phyloP scores from a whole-genome alignment of 2,329 filamentous ascomycete species.

The Ophiostoma sp. region DNA sequence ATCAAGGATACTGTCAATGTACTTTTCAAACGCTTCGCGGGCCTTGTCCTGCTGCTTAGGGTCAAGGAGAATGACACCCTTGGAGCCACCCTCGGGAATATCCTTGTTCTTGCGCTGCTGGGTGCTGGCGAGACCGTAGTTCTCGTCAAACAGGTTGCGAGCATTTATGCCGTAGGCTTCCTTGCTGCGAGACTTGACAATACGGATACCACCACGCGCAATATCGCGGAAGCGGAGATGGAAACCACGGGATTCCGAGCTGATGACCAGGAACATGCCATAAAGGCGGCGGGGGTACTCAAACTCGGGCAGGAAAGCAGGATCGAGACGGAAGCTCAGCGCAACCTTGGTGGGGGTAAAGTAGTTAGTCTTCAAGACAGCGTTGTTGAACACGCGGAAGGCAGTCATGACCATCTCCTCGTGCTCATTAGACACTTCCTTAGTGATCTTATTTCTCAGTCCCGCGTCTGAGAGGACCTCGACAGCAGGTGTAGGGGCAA shows the following conservation, averaged over 20 bases:
- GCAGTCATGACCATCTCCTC: slow-evolving; percentile 97
- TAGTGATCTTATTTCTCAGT: slow-evolving; percentile 71
- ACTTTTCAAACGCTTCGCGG: slow-evolving; percentile 93
- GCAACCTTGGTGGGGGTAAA: slow-evolving; percentile 96
- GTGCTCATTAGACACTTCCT: slow-evolving; percentile 84
- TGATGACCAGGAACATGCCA: slow-evolving; percentile 98
- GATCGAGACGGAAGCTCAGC: slow-evolving; percentile 89
- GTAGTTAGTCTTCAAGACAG: slow-evolving; percentile 96
- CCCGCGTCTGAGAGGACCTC: slow-evolving; percentile 70
- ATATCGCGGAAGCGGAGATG: slow-evolving; percentile 97
- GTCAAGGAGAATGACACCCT: slow-evolving; percentile 94
- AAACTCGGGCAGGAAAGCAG: slow-evolving; percentile 77
- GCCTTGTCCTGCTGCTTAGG: slow-evolving; percentile 91
- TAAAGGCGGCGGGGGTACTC: slow-evolving; percentile 93
- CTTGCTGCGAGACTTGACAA: slow-evolving; percentile 95
- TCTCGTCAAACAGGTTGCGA: slow-evolving; percentile 94
- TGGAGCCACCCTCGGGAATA: slow-evolving; percentile 95
- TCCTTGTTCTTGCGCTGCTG: slow-evolving; percentile 99
- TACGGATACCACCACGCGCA: slow-evolving; percentile 91
- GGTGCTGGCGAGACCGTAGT: slow-evolving; percentile 96
- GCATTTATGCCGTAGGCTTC: slow-evolving; percentile 96
- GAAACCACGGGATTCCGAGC: slow-evolving; percentile 93
- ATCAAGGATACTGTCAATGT: slow-evolving; percentile 97
- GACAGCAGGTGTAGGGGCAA: slow-evolving; percentile 52
- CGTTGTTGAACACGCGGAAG: slow-evolving; percentile 91